Conservation (phyloP, 1,284 basidiomycete genomes). For the Crocinoboletus sp. region DNA sequence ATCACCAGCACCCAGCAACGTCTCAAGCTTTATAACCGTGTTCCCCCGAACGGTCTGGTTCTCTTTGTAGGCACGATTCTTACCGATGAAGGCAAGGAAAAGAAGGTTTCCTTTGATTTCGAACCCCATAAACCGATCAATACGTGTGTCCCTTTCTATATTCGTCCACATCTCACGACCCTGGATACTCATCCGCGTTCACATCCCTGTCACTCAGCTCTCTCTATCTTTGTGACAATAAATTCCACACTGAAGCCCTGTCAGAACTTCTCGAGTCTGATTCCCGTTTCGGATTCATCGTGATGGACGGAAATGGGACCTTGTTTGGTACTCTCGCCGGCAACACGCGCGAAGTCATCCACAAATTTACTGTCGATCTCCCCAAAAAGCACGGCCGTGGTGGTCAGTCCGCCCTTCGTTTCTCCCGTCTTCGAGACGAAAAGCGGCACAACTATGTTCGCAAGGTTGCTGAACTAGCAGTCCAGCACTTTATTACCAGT, state of each 20-base stretch:
- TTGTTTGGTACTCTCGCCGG: conserved; percentile 96
- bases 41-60: conserved; percentile 95
- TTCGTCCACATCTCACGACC: background rate
- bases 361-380: conserved; percentile 98
- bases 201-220: conserved; percentile 48
- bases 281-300: conserved; percentile 98
- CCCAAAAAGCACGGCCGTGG: conserved; percentile 99
- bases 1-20: conserved; percentile 99
- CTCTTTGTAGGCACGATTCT: conserved; percentile 98
- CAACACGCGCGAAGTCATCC: conserved; percentile 95
- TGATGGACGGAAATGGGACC: conserved; percentile 98
- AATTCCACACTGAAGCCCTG: conserved; percentile 98
- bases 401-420: conserved; percentile 99
- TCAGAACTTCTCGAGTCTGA: conserved; percentile 97
- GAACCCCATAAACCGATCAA: conserved; percentile 99
- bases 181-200: conserved; percentile 6
- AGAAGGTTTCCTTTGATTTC: conserved; percentile 97
- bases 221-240: conserved; percentile 99
- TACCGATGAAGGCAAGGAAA: conserved; percentile 98
- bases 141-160: conserved; percentile 57
- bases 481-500: conserved; percentile 97
- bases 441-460: conserved; percentile 99
- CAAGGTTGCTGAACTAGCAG: conserved; percentile 96
- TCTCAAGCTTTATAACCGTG: conserved; percentile 93
- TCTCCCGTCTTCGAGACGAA: conserved; percentile 98